phyloP scores from a whole-genome alignment of 805 yeast species.

The Cyberlindnera subsufficiens region DNA sequence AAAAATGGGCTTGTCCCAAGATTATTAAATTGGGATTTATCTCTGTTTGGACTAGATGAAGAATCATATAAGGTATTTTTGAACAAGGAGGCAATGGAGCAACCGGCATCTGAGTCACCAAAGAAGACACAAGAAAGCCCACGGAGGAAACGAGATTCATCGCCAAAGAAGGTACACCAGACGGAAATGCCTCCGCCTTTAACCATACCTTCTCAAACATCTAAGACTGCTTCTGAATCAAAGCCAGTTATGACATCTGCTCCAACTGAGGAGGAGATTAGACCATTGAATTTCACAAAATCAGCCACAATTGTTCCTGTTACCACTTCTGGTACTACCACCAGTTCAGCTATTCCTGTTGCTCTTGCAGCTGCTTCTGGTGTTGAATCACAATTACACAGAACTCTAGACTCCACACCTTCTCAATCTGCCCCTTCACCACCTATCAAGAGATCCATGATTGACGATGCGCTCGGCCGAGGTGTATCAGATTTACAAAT shows the following conservation, averaged over 20 bases:
- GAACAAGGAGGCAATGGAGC: slow-evolving; percentile 10
- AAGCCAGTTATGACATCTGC: too few relatives aligned
- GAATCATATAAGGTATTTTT: slow-evolving; percentile 26
- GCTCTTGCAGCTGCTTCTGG: not conserved
- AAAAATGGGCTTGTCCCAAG: slow-evolving; percentile 51
- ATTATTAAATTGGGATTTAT: slow-evolving; percentile 45
- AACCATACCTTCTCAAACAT: not conserved
- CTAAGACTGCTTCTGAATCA: too few relatives aligned
- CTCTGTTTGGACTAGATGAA: slow-evolving; percentile 33
- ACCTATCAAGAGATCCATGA: not conserved
- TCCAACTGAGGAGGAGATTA: too few relatives aligned
- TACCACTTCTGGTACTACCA: too few relatives aligned
- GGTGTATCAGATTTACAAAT: not conserved
- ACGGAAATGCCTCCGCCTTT: not conserved
- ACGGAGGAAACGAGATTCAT: not conserved
- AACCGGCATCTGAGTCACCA: slow-evolving; percentile 4
- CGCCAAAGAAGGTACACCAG: not conserved
- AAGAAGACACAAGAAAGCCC: not conserved
- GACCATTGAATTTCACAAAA: too few relatives aligned
- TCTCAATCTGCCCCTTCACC: not conserved
- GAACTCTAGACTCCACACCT: not conserved
- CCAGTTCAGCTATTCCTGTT: too few relatives aligned
- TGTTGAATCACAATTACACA: not conserved
- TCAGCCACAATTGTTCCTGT: too few relatives aligned
- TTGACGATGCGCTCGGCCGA: not conserved